These are phyloP conservation scores for Celoporthe dispersa DNA, from an alignment of 2,329 filamentous ascomycete species.

Conservation along the genomic window DNA sequence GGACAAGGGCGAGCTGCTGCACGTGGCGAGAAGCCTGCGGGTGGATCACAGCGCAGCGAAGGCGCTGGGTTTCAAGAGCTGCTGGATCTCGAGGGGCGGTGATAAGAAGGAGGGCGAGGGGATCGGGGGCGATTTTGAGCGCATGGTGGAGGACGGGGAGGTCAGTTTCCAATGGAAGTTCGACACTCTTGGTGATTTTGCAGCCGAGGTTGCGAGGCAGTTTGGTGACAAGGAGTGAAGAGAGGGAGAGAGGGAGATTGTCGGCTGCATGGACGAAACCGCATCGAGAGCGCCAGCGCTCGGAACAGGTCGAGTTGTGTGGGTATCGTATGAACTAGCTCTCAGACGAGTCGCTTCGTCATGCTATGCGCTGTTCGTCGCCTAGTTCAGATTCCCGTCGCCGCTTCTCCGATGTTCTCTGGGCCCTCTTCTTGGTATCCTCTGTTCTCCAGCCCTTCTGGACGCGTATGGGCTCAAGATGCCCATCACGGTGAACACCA, in stretches of 20 bases:
- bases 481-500: slow-evolving; percentile 71
- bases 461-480: slow-evolving; percentile 59
- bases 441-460: slow-evolving; percentile 53
- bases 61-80: slow-evolving; percentile 61
- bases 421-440: slow-evolving; percentile 35
- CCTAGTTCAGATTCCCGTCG: slow-evolving; percentile 19
- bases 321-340: background rate
- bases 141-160: slow-evolving; percentile 35
- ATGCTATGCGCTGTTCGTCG: background rate
- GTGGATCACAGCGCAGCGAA: slow-evolving; percentile 71
- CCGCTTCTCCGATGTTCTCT: background rate
- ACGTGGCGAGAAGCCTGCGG: slow-evolving; percentile 70
- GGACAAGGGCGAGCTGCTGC: slow-evolving; percentile 60
- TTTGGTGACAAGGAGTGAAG: slow-evolving; percentile 33
- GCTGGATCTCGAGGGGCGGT: slow-evolving; percentile 66
- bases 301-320: background rate
- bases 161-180: slow-evolving; percentile 44
- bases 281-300: background rate
- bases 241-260: background rate
- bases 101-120: slow-evolving; percentile 37
- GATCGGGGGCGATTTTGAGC: slow-evolving; percentile 40
- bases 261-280: background rate
- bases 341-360: background rate
- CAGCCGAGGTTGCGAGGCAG: slow-evolving; percentile 46
- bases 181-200: slow-evolving; percentile 45